Evolutionary conservation across 192 early-diverging fungal genomes (phyloP).

Genomic region (Funneliformis geosporum): DNA sequence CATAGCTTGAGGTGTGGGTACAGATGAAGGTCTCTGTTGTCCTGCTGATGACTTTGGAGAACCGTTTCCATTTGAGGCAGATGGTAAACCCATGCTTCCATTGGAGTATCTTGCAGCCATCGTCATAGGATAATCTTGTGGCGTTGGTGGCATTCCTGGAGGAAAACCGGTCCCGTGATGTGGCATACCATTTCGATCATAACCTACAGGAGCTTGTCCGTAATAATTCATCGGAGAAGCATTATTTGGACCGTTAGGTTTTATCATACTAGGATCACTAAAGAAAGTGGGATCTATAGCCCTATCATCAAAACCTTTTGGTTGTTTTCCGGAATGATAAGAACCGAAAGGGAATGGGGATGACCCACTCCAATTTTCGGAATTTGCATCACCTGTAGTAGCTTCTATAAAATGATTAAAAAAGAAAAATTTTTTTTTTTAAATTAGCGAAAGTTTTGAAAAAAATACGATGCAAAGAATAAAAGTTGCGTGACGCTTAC

Average conservation of each 20-base stretch:
- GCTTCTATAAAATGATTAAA: neutral
- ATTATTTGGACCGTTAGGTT: constrained; percentile 15
- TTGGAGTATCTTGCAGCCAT: neutral
- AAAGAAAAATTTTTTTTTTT: neutral
- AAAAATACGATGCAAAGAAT: neutral
- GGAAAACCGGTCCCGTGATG: neutral
- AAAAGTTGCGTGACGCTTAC: neutral
- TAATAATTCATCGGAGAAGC: neutral
- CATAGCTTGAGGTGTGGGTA: constrained; percentile 7
- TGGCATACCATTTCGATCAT: constrained; percentile 11
- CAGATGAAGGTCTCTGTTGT: constrained; percentile 4
- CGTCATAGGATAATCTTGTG: constrained; percentile 2
- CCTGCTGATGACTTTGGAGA: neutral
- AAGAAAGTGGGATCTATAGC: constrained; percentile 20
- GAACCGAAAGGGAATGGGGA: neutral
- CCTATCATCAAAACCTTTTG: constrained; percentile 18
- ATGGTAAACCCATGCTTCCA: neutral
- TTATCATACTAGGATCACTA: constrained; percentile 12
- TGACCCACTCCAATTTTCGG: neutral
- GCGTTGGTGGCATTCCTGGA: neutral
- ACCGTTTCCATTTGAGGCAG: neutral
- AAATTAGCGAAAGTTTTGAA: neutral
- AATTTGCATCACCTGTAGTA: neutral
- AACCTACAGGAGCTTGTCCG: neutral
- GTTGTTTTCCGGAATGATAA: constrained; percentile 5